Base-by-base conservation (phyloP, 2,329 filamentous ascomycete genomes). In the Penicillium frequentans region DNA sequence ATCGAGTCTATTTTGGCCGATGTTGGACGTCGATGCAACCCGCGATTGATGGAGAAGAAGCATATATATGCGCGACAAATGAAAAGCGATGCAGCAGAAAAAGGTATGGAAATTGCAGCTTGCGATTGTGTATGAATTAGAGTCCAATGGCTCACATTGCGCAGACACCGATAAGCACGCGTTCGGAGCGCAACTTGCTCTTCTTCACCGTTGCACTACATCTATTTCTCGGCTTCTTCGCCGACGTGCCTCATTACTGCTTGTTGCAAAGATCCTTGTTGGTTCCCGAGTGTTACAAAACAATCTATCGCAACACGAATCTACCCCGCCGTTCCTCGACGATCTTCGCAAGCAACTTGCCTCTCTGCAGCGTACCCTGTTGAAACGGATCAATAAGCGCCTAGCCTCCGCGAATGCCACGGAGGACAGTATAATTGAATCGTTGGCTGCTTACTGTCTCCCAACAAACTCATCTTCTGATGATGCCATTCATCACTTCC, bases 401-500 rank as follows among this genome's bases (percentile, higher is more conserved):
- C 73, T 81, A 72, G 82, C 66, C 59, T 77, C 68, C 59, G 72
- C 58, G 63, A 81, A 64, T 66, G 81, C 56, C 68, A 80, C 58
- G 23, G 70, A 73, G 35, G 75, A 78, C 3, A 74, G 72, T 31
- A 81, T 95, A 16, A 78, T 93, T 13, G 88, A 91, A 64, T 86
- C 88, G 0, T 81, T 97, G 63, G 90, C 87, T 55, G 92, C 93
- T 0, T 93, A 92, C 71, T 92, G 91, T 59, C 80, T 98, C 50
- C 86, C 87, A 1, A 92, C 89, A 3, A 96, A 86, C 67, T 91
- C 89, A 0, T 90, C 91, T 0, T 86, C 90, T 0, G 86, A 84
- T 56, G 92, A 96, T 70, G 89, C 91, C 0, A 75, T 97, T 52
- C 81, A 85, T 8, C 87, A 95, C 73, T 93, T 97, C 66, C 82